Evolutionary conservation across 805 yeast species (phyloP).

Genomic region (Zygosaccharomyces lentus): DNA sequence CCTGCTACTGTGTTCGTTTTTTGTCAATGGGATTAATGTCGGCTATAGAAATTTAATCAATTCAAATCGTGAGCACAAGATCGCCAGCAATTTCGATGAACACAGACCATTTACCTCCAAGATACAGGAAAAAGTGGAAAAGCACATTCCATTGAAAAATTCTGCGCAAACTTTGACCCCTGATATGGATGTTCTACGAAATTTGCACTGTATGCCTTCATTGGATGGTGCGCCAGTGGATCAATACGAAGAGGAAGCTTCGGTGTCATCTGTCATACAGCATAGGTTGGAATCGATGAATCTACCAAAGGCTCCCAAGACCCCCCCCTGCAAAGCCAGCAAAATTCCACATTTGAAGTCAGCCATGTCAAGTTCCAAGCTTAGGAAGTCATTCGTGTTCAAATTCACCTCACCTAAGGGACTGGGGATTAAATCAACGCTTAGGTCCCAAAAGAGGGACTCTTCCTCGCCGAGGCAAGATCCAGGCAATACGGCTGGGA

Average conservation of each 20-base stretch:
- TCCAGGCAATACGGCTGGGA: slow-evolving; percentile 1
- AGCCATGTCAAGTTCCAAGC: slow-evolving; percentile 5
- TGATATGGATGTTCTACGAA: slow-evolving; percentile 21
- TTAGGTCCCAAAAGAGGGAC: slow-evolving; percentile 1
- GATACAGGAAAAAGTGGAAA: slow-evolving; percentile 11
- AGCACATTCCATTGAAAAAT: slow-evolving; percentile 27
- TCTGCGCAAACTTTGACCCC: slow-evolving; percentile 36
- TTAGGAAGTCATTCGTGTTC: slow-evolving; percentile 4
- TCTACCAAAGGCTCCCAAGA: slow-evolving; percentile 4
- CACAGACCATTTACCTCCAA: not conserved
- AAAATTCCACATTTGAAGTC: slow-evolving; percentile 8
- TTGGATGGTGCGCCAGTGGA: slow-evolving; percentile 9
- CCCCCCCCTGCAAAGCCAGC: slow-evolving; percentile 4
- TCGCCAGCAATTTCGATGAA: not conserved
- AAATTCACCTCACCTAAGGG: slow-evolving; percentile 2
- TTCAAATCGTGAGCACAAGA: not conserved
- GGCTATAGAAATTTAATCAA: slow-evolving; percentile 9
- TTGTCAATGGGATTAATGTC: slow-evolving; percentile 21
- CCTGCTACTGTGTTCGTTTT: slow-evolving; percentile 19
- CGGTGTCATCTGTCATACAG: slow-evolving; percentile 29
- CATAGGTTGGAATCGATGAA: slow-evolving; percentile 18
- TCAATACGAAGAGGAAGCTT: slow-evolving; percentile 16
- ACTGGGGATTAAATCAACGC: not conserved
- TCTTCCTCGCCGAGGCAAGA: not conserved
- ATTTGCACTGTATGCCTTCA: slow-evolving; percentile 2